Base-by-base conservation (phyloP, 371 early-diverging fungal species). In the Mucor indicus region DNA sequence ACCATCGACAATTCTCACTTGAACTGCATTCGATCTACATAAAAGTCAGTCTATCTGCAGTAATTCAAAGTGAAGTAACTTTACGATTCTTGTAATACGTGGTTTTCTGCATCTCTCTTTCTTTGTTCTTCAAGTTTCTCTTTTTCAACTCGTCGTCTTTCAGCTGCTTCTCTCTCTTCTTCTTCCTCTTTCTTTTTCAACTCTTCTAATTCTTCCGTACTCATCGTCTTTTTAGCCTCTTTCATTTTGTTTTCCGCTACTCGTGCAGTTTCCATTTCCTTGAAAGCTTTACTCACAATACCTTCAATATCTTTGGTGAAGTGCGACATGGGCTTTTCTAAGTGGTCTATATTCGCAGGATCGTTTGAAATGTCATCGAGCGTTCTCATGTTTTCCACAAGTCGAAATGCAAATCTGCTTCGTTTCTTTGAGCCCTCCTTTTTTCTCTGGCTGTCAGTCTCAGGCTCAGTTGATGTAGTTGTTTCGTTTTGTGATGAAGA, bases 1-100 rank as follows among this genome's bases (percentile, higher is more conserved):
- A 11, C 89, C 89, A 45, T 85, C 77, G 4, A 85, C 71, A 16
- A 84, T 44, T 29, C 76, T 74, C 9, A 86, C 74, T 36, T 82
- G 82, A 5, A 81, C 79, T 1, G 80, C 83, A 59, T 70, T 61
- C 4, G 78, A 70, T 35, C 71, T 63, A 53, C 11, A 27, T 27
- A 27, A 7, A 27, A 27, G 11, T 27, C 7, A 27, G 29, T 27
- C 11, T 9, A 33, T 33, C 4, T 29, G n/a, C 13, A 4, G 10
- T 13, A 12, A 23, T 29, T 7, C 9, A 2, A 27, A 35, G 30
- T 11, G 13, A 10, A n/a, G 35, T 13, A 11, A 39, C 53, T 33
- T 49, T 54, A 63, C 60, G 63, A 60, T 53, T 73, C 67, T 39
- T 61, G 49, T 31, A 63, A 32, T 5, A 57, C 56, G 30, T 37